phyloP scores from a whole-genome alignment of 2,329 filamentous ascomycete genomes.

The Aaosphaeria pasadenensis region DNA sequence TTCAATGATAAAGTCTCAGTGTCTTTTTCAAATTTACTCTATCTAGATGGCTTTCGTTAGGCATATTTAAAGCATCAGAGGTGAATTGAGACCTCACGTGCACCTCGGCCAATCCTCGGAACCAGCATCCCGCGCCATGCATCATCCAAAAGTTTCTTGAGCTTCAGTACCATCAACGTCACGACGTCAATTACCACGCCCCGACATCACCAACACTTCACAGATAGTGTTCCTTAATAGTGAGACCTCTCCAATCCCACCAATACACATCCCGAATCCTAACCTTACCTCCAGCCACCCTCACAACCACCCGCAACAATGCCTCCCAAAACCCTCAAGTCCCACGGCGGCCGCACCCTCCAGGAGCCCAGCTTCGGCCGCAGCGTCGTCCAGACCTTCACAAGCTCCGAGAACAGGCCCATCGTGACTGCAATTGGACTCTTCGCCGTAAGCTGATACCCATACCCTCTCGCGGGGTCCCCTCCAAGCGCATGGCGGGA shows the following conservation, averaged over 20 bases:
- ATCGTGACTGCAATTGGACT: conserved; percentile 48
- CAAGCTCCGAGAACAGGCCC: conserved; percentile 48
- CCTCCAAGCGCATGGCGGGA: too few species aligned
- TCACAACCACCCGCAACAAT: conserved; percentile 9
- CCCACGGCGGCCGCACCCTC: conserved; percentile 15
- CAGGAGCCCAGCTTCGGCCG: conserved; percentile 40
- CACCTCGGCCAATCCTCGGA: conserved; percentile 1
- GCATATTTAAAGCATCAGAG: background rate
- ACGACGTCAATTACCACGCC: background rate
- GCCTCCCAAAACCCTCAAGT: conserved; percentile 29
- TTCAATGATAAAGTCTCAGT: too few species aligned
- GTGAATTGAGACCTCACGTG: background rate
- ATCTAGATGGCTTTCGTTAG: background rate
- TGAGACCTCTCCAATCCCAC: background rate
- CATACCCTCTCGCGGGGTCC: background rate
- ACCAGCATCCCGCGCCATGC: background rate
- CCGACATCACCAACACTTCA: background rate
- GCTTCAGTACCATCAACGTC: conserved; percentile 12
- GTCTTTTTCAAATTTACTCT: too few species aligned
- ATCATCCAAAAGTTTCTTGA: conserved; percentile 20
- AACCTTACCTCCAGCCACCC: background rate
- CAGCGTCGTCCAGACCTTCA: conserved; percentile 40
- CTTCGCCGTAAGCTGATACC: conserved; percentile 45
- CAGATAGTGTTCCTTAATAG: background rate
- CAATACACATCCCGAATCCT: conserved; percentile 2